Base-by-base conservation (phyloP, 345 rosid genomes). In the Eutrema japonicum region DNA sequence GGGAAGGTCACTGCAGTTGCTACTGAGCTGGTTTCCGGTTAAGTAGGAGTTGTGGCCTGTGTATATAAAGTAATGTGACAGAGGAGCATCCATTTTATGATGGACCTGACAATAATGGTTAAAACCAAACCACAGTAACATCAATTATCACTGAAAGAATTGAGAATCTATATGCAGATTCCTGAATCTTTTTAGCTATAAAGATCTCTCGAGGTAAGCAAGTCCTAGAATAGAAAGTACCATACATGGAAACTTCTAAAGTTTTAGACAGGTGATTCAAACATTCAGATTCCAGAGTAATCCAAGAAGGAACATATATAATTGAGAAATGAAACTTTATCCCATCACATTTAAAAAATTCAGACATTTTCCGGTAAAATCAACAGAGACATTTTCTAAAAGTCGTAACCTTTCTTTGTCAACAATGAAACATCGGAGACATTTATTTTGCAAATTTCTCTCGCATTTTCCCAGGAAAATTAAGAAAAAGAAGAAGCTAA, bases 1-100 rank as follows among this genome's bases (percentile, higher is more conserved):
- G 3, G 99, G 98, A 51, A 86, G 87, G 29, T 88, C 98, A 58
- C 98, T 96, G 80, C 97, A 90, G 26, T 92, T 93, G 72, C 99
- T 96, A 75, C 88, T 92, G 6, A 96, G 93, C 65, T 96, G 98
- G 58, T 92, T 96, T 43, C 98, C 96, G 0, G 98, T 92, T 76
- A 96, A 82, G 70, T 96, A 96, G 0, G 97, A 92, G 74, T 92
- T 96, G 74, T 92, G 99, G 26, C 98, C 97, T 10, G 98, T 92
- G 75, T 68, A 88, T 70, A 96, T 89, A 84, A 85, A 90, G 75
- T 92, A 92, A 83, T 89, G 94, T 1, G 97, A 92, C 81, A 96
- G 47, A 5, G 97, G 96, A 72, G 93, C 94, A 37, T 71, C 80
- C 97, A 92, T 96, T 22, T 88, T 88, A 26, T 90, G 93, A 36